Base-by-base conservation (phyloP, 148 eudicot genomes). In the Pharnaceum exiguum region DNA sequence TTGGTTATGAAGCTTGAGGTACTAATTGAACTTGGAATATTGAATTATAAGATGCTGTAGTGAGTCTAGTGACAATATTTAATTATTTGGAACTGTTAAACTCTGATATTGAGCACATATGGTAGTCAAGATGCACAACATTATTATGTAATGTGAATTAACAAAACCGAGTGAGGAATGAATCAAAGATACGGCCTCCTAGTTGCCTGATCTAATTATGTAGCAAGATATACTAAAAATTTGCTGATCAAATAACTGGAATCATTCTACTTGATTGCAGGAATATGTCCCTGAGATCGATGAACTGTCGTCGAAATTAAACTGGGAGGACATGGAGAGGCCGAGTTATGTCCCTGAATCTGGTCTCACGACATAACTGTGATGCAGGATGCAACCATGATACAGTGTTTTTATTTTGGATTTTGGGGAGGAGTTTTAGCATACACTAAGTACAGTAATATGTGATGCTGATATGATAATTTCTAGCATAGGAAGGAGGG, bases 1-100 rank as follows among this genome's bases (percentile, higher is more conserved):
- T 73, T 93, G 70, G 72, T 93, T 77, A 69, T 46, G 59, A 69
- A 85, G 59, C 99, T 93, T 55, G 99, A 93, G 99, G 98, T 90
- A 81, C 53, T 55, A 32, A 55, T 39, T 63, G 52, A 49, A 47
- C 54, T 13, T 26, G 39, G 40, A 60, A 29, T 58, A 59, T 38
- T 31, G 29, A 33, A 40, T n/a, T 26, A 5, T 27, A 39, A 27
- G 29, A 31, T 19, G 47, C 18, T 51, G 30, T 24, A 43, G 51
- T 57, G 4, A 38, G n/a, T n/a, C n/a, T n/a, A 11, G 7, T 27
- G 53, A 27, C 50, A 27, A 19, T 17, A 6, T 25, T 33, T 9
- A 30, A 36, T 16, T 48, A 23, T 35, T 29, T 61, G 18, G 55
- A 48, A 48, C 15, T 29, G 48, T 24, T 26, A 31, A 51, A 51